Evolutionary conservation across 1,284 basidiomycete species (phyloP).

Genomic region (Ganoderma lingzhi): DNA sequence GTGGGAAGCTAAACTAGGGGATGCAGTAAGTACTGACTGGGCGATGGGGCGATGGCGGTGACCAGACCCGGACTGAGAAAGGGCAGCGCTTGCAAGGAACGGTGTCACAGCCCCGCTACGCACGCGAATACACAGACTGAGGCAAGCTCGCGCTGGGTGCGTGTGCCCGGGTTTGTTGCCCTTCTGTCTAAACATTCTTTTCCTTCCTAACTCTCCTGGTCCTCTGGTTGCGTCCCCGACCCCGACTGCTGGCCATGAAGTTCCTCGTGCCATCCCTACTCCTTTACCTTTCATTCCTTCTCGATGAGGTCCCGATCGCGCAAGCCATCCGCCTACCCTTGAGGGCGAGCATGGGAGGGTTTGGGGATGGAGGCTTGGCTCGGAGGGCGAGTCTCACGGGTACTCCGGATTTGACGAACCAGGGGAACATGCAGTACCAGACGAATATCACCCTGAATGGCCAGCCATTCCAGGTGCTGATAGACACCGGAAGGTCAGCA

Average conservation of each 20-base stretch:
- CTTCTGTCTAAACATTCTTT: slow-evolving; percentile 11
- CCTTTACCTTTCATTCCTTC: slow-evolving; percentile 39
- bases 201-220: slow-evolving; percentile 3
- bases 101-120: slow-evolving; percentile 28
- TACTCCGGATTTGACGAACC: slow-evolving; percentile 46
- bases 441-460: slow-evolving; percentile 62
- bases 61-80: not conserved
- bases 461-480: slow-evolving; percentile 54
- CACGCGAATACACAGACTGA: slow-evolving; percentile 10
- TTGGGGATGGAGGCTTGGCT: slow-evolving; percentile 23
- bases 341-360: slow-evolving; percentile 27
- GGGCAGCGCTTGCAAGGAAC: not conserved
- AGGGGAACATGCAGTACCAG: slow-evolving; percentile 57
- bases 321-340: slow-evolving; percentile 35
- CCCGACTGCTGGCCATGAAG: slow-evolving; percentile 31
- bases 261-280: slow-evolving; percentile 37
- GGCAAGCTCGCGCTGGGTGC: slow-evolving; percentile 9
- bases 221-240: slow-evolving; percentile 2
- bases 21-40: not conserved
- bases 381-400: slow-evolving; percentile 35
- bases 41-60: slow-evolving; percentile 3
- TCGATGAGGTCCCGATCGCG: slow-evolving; percentile 32
- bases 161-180: slow-evolving; percentile 9
- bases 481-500: slow-evolving; percentile 74
- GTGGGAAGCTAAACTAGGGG: too few species aligned